A percentile compares a stretch with the other conserved stretches of the same genome.
Evolutionary conservation across 2,329 filamentous ascomycete genomes (phyloP).

Genomic region (Colletotrichum incanum): DNA sequence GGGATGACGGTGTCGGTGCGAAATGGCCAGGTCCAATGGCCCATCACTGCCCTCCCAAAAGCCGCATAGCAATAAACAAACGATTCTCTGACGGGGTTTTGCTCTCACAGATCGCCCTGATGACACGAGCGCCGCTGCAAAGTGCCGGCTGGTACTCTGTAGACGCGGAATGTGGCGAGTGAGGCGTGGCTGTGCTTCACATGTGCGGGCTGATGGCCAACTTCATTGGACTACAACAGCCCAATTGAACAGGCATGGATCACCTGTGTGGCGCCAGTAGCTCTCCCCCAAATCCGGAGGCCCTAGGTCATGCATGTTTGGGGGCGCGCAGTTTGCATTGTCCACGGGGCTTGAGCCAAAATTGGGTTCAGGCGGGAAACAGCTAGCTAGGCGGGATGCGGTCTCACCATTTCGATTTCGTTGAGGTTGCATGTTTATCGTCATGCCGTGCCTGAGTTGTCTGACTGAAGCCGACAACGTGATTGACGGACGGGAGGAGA

Average conservation of each 20-base stretch:
- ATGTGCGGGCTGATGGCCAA: neutral
- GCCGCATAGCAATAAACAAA: conserved; percentile 1
- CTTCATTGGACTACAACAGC: neutral
- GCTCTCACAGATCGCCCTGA: neutral
- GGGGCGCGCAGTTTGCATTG: neutral
- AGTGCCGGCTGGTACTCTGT: neutral
- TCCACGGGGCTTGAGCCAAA: conserved; percentile 11
- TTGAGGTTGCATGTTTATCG: conserved; percentile 9
- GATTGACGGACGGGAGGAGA: conserved; percentile 9
- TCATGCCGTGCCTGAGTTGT: conserved; percentile 25
- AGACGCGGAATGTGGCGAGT: conserved; percentile 10
- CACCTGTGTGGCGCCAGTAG: neutral
- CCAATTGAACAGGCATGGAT: neutral
- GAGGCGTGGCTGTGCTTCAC: conserved; percentile 6
- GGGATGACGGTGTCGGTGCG: conserved; percentile 18
- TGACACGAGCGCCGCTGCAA: neutral
- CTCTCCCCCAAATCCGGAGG: neutral
- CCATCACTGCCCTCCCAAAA: neutral
- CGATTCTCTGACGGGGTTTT: neutral
- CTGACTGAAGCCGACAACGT: neutral
- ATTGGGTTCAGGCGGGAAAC: conserved; percentile 9
- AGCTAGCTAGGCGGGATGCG: neutral
- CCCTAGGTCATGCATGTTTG: conserved; percentile 5
- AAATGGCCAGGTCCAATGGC: conserved; percentile 1
- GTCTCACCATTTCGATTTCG: conserved; percentile 2